Percentiles rank a stretch among this genome's conserved stretches.
Evolutionary conservation across 2,329 filamentous ascomycete species (phyloP).

Genomic region (Acephala macrosclerotiorum): DNA sequence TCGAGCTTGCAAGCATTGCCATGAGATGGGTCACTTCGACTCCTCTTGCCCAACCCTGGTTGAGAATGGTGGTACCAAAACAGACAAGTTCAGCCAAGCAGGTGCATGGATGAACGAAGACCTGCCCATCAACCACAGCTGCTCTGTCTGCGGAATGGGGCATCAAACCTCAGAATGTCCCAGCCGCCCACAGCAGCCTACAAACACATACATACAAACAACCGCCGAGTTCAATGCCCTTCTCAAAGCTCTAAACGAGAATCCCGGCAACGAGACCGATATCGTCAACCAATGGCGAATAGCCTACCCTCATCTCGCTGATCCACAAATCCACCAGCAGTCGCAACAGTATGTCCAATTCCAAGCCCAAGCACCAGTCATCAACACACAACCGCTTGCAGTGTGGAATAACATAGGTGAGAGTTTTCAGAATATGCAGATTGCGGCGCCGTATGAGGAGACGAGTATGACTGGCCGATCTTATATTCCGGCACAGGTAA

Average conservation of each 20-base stretch:
- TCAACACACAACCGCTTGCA: neutral
- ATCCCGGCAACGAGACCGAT: neutral
- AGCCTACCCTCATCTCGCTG: neutral
- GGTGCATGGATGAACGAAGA: neutral
- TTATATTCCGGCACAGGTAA: neutral
- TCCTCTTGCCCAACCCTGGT: neutral
- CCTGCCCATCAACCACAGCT: neutral
- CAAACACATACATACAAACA: neutral
- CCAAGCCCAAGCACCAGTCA: neutral
- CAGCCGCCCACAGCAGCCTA: neutral
- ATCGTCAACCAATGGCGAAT: neutral
- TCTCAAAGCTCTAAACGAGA: neutral
- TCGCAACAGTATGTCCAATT: neutral
- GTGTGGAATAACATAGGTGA: neutral
- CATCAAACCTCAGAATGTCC: neutral
- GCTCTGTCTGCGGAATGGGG: neutral
- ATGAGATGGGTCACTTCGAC: neutral
- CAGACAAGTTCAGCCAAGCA: neutral
- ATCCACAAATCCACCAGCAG: neutral
- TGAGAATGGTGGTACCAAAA: neutral
- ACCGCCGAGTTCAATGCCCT: neutral
- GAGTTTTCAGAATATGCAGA: neutral
- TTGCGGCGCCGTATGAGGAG: constrained; percentile 2
- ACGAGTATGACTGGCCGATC: neutral
- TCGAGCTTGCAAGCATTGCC: neutral